phyloP scores from a whole-genome alignment of 1,139 yeast species.

The Blastobotrys petasosporus region DNA sequence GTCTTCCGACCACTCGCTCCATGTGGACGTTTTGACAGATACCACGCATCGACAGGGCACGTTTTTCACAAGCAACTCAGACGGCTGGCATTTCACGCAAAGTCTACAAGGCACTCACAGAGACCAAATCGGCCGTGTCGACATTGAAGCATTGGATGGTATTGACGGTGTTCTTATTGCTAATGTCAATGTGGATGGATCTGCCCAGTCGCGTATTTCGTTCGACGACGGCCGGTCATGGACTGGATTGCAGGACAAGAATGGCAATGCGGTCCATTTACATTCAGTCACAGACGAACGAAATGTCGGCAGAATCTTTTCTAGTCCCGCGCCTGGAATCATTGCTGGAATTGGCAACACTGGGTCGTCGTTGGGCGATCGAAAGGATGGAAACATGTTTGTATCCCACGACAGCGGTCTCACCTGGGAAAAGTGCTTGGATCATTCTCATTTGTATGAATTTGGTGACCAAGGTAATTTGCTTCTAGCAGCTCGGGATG shows the following conservation, averaged over 20 bases:
- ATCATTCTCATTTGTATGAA: slow-evolving; percentile 51
- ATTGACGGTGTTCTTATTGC: slow-evolving; percentile 69
- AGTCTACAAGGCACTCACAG: slow-evolving; percentile 42
- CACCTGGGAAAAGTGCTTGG: slow-evolving; percentile 56
- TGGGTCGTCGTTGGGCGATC: slow-evolving; percentile 27
- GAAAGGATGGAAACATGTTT: slow-evolving; percentile 37
- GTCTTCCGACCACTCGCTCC: slow-evolving; percentile 52
- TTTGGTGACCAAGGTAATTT: slow-evolving; percentile 82
- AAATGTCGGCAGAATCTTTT: slow-evolving; percentile 52
- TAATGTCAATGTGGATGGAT: slow-evolving; percentile 35
- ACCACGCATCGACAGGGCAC: slow-evolving; percentile 31
- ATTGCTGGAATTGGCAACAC: slow-evolving; percentile 44
- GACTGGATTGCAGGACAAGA: slow-evolving; percentile 44
- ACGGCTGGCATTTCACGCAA: slow-evolving; percentile 52
- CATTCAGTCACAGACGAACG: slow-evolving; percentile 45
- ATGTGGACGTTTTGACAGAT: slow-evolving; percentile 40
- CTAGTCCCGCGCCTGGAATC: slow-evolving; percentile 71
- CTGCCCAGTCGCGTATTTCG: slow-evolving; percentile 42
- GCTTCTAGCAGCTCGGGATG: slow-evolving; percentile 53
- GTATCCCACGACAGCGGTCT: slow-evolving; percentile 75
- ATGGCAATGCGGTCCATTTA: slow-evolving; percentile 47
- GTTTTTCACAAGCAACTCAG: slow-evolving; percentile 55
- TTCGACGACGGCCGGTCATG: slow-evolving; percentile 64
- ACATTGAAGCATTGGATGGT: slow-evolving; percentile 49
- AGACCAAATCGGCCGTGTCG: slow-evolving; percentile 37